Base-by-base conservation (phyloP, 1,284 basidiomycete species). In the Exobasidium cylindrosporum region DNA sequence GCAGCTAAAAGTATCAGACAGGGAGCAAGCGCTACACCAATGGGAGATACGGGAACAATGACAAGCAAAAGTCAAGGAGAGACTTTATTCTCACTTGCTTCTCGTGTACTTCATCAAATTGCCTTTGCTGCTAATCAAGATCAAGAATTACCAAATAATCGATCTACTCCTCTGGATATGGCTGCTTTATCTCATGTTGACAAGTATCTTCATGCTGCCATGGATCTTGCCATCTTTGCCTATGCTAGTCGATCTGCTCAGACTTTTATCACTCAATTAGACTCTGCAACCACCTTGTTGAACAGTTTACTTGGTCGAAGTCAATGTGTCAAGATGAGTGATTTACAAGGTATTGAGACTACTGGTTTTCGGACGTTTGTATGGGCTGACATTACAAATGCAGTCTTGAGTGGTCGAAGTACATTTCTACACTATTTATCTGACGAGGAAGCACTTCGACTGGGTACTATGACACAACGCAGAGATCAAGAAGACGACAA, bases 91-190 rank as follows among this genome's bases (percentile, higher is more conserved):
- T 30, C 28, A 7, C 28, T 54, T 40, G 52, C 52, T n/a, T 30
- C 28, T 5, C 13, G 26, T 6, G 52, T 54, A 5, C 28, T 54
- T 13, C 14, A 13, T 13, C 13, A 54, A 40, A 26, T 54, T 54
- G 32, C 52, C 6, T 54, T 30, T n/a, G 52, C 52, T n/a, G 52
- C 52, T 10, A 40, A 30, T n/a, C 52, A 54, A 40, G 52, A 54
- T n/a, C 52, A 54, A 40, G 13, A 30, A n/a, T n/a, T 30, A 7
- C n/a, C 52, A 13, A 31, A 10, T 10, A 21, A 31, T 30, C 13
- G 13, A n/a, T 54, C n/a, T 6, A 31, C 28, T 30, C 52, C 52
- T 7, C 28, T 54, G 10, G 52, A 54, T 7, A 24, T 6, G 7
- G 13, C 52, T 40, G 52, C 52, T 11, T n/a, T 54, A 23, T 6